Base-by-base conservation (phyloP, 257 asterid genomes). In the Paraleonurus japonicus region DNA sequence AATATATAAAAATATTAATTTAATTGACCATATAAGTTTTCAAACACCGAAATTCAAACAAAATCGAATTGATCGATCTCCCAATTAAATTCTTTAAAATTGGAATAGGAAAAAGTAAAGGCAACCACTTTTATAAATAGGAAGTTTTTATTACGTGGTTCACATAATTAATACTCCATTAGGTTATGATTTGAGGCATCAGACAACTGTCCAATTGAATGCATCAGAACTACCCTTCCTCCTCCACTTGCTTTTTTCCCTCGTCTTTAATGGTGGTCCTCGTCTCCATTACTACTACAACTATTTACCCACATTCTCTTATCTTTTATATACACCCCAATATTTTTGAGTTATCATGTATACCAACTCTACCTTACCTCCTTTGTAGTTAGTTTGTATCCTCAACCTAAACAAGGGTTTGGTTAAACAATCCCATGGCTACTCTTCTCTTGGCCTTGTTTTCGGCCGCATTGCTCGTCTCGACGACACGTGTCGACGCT, bases 121-220 rank as follows among this genome's bases (percentile, higher is more conserved):
- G 24, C 72, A 76, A 76, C 76, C 62, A 70, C 67, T 70, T n/a
- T 20, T 8, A 62, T 15, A 45, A 41, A 48, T 39, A 70, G 60
- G 26, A 50, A 50, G 41, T 16, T 41, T 15, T 70, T 17, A 60
- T 45, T 74, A 30, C 59, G 53, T n/a, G 22, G 8, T 37, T 64
- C 27, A 80, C 62, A 61, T 65, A 60, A 59, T 58, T 73, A n/a
- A n/a, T n/a, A n/a, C n/a, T n/a, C n/a, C n/a, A n/a, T 3, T n/a
- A 30, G 64, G 55, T 48, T 13, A 55, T 68, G 71, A 61, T 58
- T 70, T 74, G 33, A 71, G 70, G 37, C 74, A 57, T 59, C 72
- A 59, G 7, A 24, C 82, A 79, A 71, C 81, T 77, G 81, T 79
- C 83, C 76, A 53, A 81, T 78, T 84, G 37, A 84, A 74, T 79